Percentiles rank a stretch among this genome's conserved stretches.
phyloP scores from a whole-genome alignment of 139 green algal species.

The Volvox reticuliferus region DNA sequence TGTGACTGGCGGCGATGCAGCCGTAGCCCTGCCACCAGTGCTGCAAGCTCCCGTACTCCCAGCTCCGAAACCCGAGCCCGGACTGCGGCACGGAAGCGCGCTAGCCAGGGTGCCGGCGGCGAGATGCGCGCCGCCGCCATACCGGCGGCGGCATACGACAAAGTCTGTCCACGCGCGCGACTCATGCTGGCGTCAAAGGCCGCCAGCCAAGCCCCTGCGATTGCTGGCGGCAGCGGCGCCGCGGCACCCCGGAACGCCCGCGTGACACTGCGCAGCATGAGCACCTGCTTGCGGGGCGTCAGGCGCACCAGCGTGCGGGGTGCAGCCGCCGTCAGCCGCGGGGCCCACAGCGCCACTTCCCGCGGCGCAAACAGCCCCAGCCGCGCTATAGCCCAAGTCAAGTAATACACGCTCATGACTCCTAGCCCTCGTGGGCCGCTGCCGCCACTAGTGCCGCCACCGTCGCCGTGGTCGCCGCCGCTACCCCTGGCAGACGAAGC shows the following conservation, averaged over 20 bases:
- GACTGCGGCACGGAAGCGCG: background rate
- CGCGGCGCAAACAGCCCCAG: background rate
- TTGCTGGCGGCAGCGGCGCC: background rate
- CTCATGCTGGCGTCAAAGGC: background rate
- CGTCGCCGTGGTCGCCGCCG: background rate
- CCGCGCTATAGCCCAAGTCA: slow-evolving; percentile 25
- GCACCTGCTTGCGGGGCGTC: slow-evolving; percentile 37
- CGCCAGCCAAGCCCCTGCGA: slow-evolving; percentile 14
- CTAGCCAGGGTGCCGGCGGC: slow-evolving; percentile 1
- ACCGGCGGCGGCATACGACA: slow-evolving; percentile 15
- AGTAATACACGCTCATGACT: background rate
- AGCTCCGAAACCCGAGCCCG: background rate
- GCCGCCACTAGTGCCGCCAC: background rate
- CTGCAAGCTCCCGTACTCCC: background rate
- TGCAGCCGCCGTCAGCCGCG: background rate
- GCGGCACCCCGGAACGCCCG: background rate
- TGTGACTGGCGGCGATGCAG: background rate
- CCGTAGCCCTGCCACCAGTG: slow-evolving; percentile 14
- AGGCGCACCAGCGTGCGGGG: background rate
- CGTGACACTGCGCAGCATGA: background rate
- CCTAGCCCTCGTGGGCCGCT: background rate
- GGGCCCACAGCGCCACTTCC: slow-evolving; percentile 9
- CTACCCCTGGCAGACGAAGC: no score
- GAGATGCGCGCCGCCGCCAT: slow-evolving; percentile 5
- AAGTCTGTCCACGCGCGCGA: background rate